Percentiles rank a stretch among this genome's conserved stretches.
phyloP scores from a whole-genome alignment of 345 rosid genomes.

The Eucalyptus fibrosa region DNA sequence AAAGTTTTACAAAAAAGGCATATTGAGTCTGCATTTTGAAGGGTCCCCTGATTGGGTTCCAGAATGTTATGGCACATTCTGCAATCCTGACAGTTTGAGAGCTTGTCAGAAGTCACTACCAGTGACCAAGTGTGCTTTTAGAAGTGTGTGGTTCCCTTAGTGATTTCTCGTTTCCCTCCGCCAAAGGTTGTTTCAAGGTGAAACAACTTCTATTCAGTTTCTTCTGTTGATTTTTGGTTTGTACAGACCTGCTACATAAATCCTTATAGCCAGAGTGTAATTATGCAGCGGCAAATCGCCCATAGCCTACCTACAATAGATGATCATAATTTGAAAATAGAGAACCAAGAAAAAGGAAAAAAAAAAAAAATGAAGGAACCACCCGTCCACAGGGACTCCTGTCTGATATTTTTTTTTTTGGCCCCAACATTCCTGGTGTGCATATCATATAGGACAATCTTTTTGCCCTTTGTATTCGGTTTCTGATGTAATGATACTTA shows the following conservation, averaged over 20 bases:
- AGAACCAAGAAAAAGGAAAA: not conserved
- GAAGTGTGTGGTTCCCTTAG: slow-evolving; percentile 27
- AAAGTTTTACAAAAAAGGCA: slow-evolving; percentile 54
- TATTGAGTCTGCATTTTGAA: slow-evolving; percentile 27
- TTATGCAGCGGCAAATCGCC: slow-evolving; percentile 52
- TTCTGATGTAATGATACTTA: slow-evolving; percentile 37
- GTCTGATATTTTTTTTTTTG: slow-evolving; percentile 1
- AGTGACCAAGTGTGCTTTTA: slow-evolving; percentile 21
- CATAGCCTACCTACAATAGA: slow-evolving; percentile 9
- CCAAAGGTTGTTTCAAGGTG: slow-evolving; percentile 2
- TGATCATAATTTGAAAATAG: not conserved
- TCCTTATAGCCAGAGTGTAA: slow-evolving; percentile 36
- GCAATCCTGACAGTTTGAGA: slow-evolving; percentile 11
- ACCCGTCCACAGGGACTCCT: slow-evolving; percentile 32
- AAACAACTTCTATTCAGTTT: slow-evolving; percentile 4
- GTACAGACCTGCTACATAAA: slow-evolving; percentile 45
- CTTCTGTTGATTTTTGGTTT: slow-evolving; percentile 27
- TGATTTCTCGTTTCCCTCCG: slow-evolving; percentile 9
- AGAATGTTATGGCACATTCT: slow-evolving; percentile 71
- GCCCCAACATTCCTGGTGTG: not conserved
- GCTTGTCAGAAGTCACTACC: not conserved
- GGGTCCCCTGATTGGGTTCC: slow-evolving; percentile 38
- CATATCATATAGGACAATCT: not conserved
- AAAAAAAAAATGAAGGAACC: slow-evolving; percentile 22
- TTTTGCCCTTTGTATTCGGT: not conserved